phyloP scores from a whole-genome alignment of 805 yeast genomes.

The Starmerella bacillaris region DNA sequence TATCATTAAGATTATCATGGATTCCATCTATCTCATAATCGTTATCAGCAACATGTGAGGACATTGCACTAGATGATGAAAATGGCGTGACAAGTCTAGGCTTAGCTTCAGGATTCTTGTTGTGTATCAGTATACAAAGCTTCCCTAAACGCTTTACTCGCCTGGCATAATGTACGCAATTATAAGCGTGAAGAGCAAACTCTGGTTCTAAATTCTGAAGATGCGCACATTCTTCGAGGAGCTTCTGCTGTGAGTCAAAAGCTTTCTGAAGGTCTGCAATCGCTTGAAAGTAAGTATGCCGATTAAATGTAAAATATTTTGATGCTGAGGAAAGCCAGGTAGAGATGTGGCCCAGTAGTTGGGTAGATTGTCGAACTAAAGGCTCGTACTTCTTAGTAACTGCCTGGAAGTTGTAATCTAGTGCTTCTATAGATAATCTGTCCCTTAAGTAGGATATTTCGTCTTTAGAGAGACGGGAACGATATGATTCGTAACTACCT shows the following conservation, averaged over 20 bases:
- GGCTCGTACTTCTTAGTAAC: neutral
- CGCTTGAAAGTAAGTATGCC: neutral
- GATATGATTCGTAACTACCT: conserved; percentile 8
- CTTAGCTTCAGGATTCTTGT: conserved; percentile 8
- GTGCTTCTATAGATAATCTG: neutral
- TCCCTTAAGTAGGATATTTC: too few relatives aligned
- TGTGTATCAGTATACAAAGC: conserved; percentile 12
- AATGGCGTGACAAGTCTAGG: conserved; percentile 11
- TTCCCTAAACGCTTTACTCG: conserved; percentile 11
- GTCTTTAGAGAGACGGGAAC: too few relatives aligned
- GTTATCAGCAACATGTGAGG: conserved; percentile 1
- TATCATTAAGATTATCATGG: conserved; percentile 2
- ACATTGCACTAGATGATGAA: neutral
- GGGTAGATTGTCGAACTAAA: neutral
- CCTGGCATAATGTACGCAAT: conserved; percentile 8
- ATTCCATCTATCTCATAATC: conserved; percentile 9
- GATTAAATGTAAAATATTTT: neutral
- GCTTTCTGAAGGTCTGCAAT: neutral
- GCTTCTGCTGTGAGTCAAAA: neutral
- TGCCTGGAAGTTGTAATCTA: too few relatives aligned
- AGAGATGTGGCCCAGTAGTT: neutral
- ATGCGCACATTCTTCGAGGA: neutral
- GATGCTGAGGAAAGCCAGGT: neutral
- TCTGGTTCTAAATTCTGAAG: conserved; percentile 1
- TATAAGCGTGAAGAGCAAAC: conserved; percentile 12